A percentile compares a stretch with the other conserved stretches of the same genome.
These are phyloP conservation scores for Beverwykella pulmonaria DNA, from an alignment of 495 filamentous ascomycete species.

Conservation along the genomic window DNA sequence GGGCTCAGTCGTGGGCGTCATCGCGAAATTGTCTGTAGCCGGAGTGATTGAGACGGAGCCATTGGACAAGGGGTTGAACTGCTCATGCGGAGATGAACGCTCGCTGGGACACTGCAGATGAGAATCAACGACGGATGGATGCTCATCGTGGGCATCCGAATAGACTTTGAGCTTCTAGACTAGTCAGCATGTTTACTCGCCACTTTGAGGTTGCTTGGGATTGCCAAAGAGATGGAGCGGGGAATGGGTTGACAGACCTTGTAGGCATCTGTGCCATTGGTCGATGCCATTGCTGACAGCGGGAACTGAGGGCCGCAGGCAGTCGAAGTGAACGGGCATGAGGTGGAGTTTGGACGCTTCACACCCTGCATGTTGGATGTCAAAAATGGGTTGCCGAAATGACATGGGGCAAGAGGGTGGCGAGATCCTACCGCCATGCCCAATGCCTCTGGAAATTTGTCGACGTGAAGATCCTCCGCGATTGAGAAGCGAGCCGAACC, in stretches of 20 bases:
- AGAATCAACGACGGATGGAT: slow-evolving; percentile 54
- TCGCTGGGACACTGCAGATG: slow-evolving; percentile 69
- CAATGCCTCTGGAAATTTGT: slow-evolving; percentile 34
- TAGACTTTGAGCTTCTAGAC: slow-evolving; percentile 56
- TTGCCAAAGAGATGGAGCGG: neutral
- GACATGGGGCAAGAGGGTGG: slow-evolving; percentile 14
- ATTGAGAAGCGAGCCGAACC: slow-evolving; percentile 21
- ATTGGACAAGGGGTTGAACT: slow-evolving; percentile 17
- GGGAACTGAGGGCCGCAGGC: neutral
- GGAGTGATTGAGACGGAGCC: slow-evolving; percentile 60
- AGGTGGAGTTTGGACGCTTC: slow-evolving; percentile 26
- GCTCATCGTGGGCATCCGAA: slow-evolving; percentile 46
- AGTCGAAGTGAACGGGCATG: neutral
- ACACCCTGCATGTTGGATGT: slow-evolving; percentile 35
- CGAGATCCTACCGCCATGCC: slow-evolving; percentile 34
- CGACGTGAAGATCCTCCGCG: slow-evolving; percentile 31
- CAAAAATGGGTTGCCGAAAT: slow-evolving; percentile 23
- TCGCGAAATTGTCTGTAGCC: slow-evolving; percentile 55
- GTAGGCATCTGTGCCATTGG: slow-evolving; percentile 6
- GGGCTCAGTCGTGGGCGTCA: slow-evolving; percentile 52
- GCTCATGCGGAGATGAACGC: slow-evolving; percentile 59
- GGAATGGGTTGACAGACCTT: slow-evolving; percentile 38
- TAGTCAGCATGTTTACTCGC: slow-evolving; percentile 45
- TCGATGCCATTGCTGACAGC: neutral
- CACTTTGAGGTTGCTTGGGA: neutral